These are phyloP conservation scores for Pythium rhizo-oryzae DNA, from an alignment of 352 stramenopile species.

Conservation along the genomic window DNA sequence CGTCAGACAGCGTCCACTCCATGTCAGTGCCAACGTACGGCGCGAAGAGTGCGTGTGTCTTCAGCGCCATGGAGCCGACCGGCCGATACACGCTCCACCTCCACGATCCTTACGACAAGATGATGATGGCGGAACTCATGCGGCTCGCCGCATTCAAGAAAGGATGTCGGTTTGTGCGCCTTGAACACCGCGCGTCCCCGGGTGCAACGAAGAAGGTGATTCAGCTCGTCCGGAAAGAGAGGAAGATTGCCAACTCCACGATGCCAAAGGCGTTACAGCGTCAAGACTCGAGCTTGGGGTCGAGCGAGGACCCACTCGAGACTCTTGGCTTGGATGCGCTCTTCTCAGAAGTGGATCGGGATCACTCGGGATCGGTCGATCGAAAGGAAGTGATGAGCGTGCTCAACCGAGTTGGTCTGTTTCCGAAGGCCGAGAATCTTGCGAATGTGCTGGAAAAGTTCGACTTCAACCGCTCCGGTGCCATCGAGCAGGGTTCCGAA, in stretches of 20 bases:
- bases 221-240: conserved; percentile 54
- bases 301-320: conserved; percentile 51
- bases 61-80: conserved; percentile 72
- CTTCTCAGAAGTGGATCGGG: conserved; percentile 66
- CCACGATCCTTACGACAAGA: conserved; percentile 72
- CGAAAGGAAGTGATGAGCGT: conserved; percentile 58
- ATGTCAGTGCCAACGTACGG: conserved; percentile 40
- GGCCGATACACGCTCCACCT: conserved; percentile 73
- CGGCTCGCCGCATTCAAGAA: conserved; percentile 71
- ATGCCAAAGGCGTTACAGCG: conserved; percentile 14
- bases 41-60: conserved; percentile 43
- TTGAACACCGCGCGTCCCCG: conserved; percentile 53
- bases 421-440: conserved; percentile 54
- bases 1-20: background rate
- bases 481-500: conserved; percentile 49
- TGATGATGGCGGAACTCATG: conserved; percentile 77
- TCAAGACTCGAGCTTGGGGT: conserved; percentile 6
- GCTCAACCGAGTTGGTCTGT: conserved; percentile 68
- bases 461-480: conserved; percentile 56
- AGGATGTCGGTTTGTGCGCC: conserved; percentile 65
- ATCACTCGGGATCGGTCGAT: conserved; percentile 64
- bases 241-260: conserved; percentile 14
- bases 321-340: conserved; percentile 59
- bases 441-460: conserved; percentile 45
- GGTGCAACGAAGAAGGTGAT: conserved; percentile 39